Base-by-base conservation (phyloP, 1,284 basidiomycete genomes). In the Rhodotorula sp. region DNA sequence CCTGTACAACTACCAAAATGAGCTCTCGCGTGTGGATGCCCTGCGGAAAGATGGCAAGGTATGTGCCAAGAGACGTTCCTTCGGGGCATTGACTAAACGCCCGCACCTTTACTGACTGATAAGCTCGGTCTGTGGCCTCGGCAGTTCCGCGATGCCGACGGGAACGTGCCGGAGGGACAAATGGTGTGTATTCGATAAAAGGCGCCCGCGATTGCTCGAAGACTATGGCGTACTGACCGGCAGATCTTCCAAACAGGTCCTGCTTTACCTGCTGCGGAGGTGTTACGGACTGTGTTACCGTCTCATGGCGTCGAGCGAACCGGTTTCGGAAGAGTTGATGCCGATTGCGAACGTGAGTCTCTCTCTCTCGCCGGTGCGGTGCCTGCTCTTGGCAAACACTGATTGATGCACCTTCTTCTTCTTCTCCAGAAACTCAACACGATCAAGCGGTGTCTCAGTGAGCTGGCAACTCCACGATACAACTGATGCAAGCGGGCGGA, bases 251-350 rank as follows among this genome's bases (percentile, higher is more conserved):
- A 19, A 55, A 43, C 77, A 95, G 93, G 92, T 94, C 15, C 83
- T 98, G 62, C 85, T 98, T 57, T 99, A 97, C 81, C 86, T 98
- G 48, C 85, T 99, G 66, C 85, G 95, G 76, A 87, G 95, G 80
- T 99, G 95, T 84, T 97, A 98, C 81, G 95, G 95, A 74, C 86
- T 98, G 66, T 95, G 97, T 77, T 98, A 97, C 82, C 87, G 91
- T 43, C 83, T 99, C 62, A 87, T 99, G 75, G 95, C 94, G 34
- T 95, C 94, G n/a, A 94, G 92, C 68, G 95, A 98, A 82, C 97
- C 97, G 0, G 94, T 99, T n/a, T 70, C 79, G 55, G 81, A 82
- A 64, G 81, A 82, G 73, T 74, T 83, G 47, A 82, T 82, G 81
- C 81, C 82, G 47, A 79, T 82, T 64, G 80, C 80, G 58, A 82